A percentile compares a stretch with the other conserved stretches of the same genome.
Conservation (phyloP, 805 yeast genomes). For the Saccharomycopsis capsularis region DNA sequence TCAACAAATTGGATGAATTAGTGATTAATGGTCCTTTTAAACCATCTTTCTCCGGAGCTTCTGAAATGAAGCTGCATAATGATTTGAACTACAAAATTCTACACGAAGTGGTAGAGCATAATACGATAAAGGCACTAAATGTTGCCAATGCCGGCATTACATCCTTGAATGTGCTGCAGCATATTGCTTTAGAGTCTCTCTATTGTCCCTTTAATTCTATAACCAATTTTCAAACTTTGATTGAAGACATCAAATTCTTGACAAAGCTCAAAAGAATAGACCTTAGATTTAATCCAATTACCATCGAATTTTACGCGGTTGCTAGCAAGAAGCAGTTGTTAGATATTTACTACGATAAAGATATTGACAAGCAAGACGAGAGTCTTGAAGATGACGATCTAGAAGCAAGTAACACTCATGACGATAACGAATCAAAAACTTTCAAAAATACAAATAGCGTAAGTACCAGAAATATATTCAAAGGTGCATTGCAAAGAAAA, state of each 20-base stretch:
- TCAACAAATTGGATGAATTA: slow-evolving; percentile 18
- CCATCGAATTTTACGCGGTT: slow-evolving; percentile 14
- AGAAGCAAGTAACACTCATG: slow-evolving; percentile 12
- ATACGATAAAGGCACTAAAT: slow-evolving; percentile 15
- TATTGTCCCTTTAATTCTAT: slow-evolving; percentile 18
- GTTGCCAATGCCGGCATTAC: slow-evolving; percentile 8
- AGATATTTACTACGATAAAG: slow-evolving; percentile 10
- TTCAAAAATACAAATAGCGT: not conserved
- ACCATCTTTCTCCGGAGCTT: too few species aligned
- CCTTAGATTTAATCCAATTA: slow-evolving; percentile 21
- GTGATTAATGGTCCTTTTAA: slow-evolving; percentile 13
- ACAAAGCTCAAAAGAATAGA: slow-evolving; percentile 17
- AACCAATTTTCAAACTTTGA: slow-evolving; percentile 13
- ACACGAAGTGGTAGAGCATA: slow-evolving; percentile 7
- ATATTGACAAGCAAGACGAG: slow-evolving; percentile 16
- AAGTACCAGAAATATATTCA: slow-evolving; percentile 9
- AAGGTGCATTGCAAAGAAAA: slow-evolving; percentile 13
- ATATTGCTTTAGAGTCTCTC: slow-evolving; percentile 12
- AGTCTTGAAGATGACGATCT: slow-evolving; percentile 16
- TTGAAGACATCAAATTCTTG: slow-evolving; percentile 16
- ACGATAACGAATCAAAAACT: not conserved
- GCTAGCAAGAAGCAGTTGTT: slow-evolving; percentile 4
- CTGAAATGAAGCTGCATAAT: too few species aligned
- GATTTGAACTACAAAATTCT: not conserved
- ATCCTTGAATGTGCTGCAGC: slow-evolving; percentile 3